Evolutionary conservation across 2,329 filamentous ascomycete genomes (phyloP).

Genomic region (Trichoderma brevicompactum): DNA sequence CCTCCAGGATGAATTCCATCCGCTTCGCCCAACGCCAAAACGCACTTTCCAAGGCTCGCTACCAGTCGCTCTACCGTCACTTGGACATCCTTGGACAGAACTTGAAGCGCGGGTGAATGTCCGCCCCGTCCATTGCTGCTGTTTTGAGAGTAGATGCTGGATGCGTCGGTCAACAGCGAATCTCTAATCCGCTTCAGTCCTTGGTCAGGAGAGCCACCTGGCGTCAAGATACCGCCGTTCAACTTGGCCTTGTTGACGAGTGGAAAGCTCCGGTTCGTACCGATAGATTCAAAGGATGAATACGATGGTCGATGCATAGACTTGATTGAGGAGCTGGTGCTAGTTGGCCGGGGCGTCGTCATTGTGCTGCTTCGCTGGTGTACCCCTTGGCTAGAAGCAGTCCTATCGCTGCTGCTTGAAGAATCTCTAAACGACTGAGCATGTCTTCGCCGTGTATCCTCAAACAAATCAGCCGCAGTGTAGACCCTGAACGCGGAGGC

Average conservation of each 20-base stretch:
- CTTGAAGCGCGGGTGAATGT: constrained; percentile 51
- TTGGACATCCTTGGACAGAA: constrained; percentile 60
- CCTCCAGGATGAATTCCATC: constrained; percentile 60
- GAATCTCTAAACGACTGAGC: constrained; percentile 37
- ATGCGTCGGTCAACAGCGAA: constrained; percentile 54
- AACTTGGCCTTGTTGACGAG: constrained; percentile 58
- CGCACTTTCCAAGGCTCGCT: constrained; percentile 62
- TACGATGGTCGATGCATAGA: constrained; percentile 58
- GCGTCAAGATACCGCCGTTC: constrained; percentile 53
- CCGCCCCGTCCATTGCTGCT: constrained; percentile 36
- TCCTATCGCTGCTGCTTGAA: constrained; percentile 37
- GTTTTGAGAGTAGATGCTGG: constrained; percentile 47
- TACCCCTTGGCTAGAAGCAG: constrained; percentile 29
- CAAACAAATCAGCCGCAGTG: constrained; percentile 32
- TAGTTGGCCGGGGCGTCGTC: constrained; percentile 48
- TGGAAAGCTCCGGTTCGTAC: constrained; percentile 66
- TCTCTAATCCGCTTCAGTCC: constrained; percentile 55
- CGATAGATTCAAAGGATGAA: constrained; percentile 61
- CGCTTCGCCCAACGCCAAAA: constrained; percentile 61
- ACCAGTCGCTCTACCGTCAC: constrained; percentile 63
- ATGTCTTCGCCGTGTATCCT: constrained; percentile 34
- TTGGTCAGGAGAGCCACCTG: constrained; percentile 54
- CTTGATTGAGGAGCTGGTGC: constrained; percentile 45
- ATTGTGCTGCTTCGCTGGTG: constrained; percentile 43
- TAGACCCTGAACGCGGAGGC: constrained; percentile 33